Evolutionary conservation across 495 filamentous ascomycete genomes (phyloP), one percentile per base, ranked within the genome.

Genomic region (Podospora tetraspora): DNA sequence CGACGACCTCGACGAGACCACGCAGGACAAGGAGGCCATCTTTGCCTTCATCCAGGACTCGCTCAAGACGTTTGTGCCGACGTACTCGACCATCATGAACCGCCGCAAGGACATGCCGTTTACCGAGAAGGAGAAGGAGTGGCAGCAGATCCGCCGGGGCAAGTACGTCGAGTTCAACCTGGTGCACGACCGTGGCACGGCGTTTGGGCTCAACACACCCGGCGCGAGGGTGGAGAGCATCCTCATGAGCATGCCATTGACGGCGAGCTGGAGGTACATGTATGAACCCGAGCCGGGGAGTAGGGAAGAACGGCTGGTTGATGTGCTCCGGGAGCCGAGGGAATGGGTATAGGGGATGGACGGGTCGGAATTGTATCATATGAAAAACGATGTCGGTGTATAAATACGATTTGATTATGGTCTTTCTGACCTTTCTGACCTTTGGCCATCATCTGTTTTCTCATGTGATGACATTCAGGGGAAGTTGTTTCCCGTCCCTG

Each of bases 141-240:
- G 95, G 95, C 95, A 99, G 78, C 95, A 98, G 82, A 83, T 99
- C 68, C 86, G 95, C 30, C 84, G 95, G 62, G 95, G 96, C 37
- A 83, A 90, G 71, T 99, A 99, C 79, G 96, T 99, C 27, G 95
- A 99, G 78, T 99, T 99, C 79, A 99, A 99, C 80, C 85, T 99
- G 21, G 91, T 99, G 61, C 93, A 99, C 80, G 95, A 99, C 81
- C 88, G 95, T 29, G 95, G 95, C 13, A 99, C 95, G 7, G 90
- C 90, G 61, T 99, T 99, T 77, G 95, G 95, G 0, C 80, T 99
- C 66, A 94, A 93, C 71, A 97, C 96, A 0, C 96, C 95, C 3
- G 92, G 92, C 68, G 91, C 93, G 11, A 86, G 95, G 66, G 86
- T 99, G 7, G 95, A 99, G 82, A 96, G 92, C 80, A 98, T 99